Conservation (phyloP, 1,284 basidiomycete species). For the Rhodofomes roseus region DNA sequence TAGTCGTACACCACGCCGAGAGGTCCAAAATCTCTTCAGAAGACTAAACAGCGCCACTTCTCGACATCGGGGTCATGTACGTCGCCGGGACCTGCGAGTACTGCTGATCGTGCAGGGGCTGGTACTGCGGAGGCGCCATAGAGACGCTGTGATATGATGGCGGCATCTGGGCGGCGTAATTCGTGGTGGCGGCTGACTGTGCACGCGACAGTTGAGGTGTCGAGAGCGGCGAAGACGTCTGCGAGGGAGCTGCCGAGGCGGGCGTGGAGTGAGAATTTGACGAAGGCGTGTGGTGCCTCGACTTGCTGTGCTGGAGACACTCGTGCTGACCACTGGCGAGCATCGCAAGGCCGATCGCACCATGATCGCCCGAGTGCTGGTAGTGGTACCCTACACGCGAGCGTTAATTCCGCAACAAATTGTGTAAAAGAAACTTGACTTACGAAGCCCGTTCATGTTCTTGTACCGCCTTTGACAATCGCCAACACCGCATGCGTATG, state of each 20-base stretch:
- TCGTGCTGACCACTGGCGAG: conserved; percentile 84
- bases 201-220: conserved; percentile 18
- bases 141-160: conserved; percentile 42
- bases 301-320: conserved; percentile 34
- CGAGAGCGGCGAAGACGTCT: conserved; percentile 18
- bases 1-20: conserved; percentile 3
- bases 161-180: conserved; percentile 12
- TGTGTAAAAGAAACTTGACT: conserved; percentile 19
- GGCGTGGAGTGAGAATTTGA: neutral
- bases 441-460: conserved; percentile 92
- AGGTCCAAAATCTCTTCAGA: neutral
- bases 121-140: conserved; percentile 45
- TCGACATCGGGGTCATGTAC: conserved; percentile 15
- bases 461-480: conserved; percentile 94
- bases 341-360: conserved; percentile 79
- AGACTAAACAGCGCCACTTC: neutral
- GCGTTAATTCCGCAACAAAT: neutral
- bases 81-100: conserved; percentile 4
- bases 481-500: conserved; percentile 88
- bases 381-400: conserved; percentile 79
- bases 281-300: conserved; percentile 25
- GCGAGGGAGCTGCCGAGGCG: conserved; percentile 17
- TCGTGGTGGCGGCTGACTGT: conserved; percentile 9
- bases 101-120: conserved; percentile 10
- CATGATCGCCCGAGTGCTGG: conserved; percentile 94